Base-by-base conservation (phyloP, 495 filamentous ascomycete genomes). In the Aspergillus nanangensis region DNA sequence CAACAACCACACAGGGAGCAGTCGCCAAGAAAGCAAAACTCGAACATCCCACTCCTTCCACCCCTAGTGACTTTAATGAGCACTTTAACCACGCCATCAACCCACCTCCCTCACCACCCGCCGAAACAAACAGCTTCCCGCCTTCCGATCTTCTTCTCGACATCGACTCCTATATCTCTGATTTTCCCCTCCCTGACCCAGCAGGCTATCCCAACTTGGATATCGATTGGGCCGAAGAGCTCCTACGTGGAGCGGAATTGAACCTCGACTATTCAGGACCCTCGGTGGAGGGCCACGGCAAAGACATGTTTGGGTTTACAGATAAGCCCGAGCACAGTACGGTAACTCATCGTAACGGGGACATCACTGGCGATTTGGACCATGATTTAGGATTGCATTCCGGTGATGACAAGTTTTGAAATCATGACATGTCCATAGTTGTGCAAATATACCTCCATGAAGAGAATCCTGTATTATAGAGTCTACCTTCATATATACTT, bases 351-450 rank as follows among this genome's bases (percentile, higher is more conserved):
- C 32, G 17, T 19, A 49, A 53, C 23, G 44, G 47, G 9, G 48
- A 58, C 37, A 71, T 73, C 14, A 73, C 70, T 4, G 70, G 70
- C 3, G 70, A 73, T 55, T 45, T 73, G 42, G 70, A 73, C 56
- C 47, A 53, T 22, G 70, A 73, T 57, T 45, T 73, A 18, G 65
- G 67, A 1, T 60, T 69, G 29, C 38, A 53, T 31, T 60, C 55
- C 47, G 61, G 50, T 1, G 66, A 70, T 57, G 68, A 68, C 0
- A 55, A 62, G 59, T 78, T 66, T 43, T 66, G 55, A 23, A 14
- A 40, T 29, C 11, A 7, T 29, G 25, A 11, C 25, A 29, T 29
- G 25, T 5, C 7, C 25, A 29, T 29, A n/a, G n/a, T n/a, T n/a
- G n/a, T n/a, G n/a, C n/a, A n/a, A n/a, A n/a, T n/a, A n/a, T n/a